Percentiles rank a stretch among this genome's conserved stretches.
These are phyloP conservation scores for Blastobotrys proliferans DNA, from an alignment of 1,139 yeast species.

Conservation along the genomic window DNA sequence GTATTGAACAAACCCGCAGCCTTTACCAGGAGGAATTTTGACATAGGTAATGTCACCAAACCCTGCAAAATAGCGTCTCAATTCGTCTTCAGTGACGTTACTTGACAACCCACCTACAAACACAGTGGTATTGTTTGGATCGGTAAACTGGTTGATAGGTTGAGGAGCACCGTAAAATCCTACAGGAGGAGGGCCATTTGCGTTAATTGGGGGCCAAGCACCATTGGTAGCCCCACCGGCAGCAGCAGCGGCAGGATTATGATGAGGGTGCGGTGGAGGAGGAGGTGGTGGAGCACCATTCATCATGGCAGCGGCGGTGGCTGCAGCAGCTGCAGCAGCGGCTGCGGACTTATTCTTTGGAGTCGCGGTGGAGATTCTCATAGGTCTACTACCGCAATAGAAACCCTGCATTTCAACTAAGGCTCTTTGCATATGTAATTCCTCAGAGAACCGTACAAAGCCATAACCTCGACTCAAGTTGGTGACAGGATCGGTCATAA, in stretches of 20 bases:
- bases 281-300: constrained; percentile 5
- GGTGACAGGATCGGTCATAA: constrained; percentile 77
- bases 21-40: constrained; percentile 86
- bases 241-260: constrained; percentile 1
- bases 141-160: constrained; percentile 53
- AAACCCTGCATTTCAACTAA: constrained; percentile 79
- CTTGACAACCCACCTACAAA: constrained; percentile 86
- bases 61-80: constrained; percentile 70
- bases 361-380: constrained; percentile 72
- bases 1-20: constrained; percentile 90
- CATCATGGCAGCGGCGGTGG: constrained; percentile 13
- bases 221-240: too few species aligned
- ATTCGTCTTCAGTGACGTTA: constrained; percentile 70
- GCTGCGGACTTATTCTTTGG: constrained; percentile 50
- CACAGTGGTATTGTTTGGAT: constrained; percentile 87
- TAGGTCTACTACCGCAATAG: constrained; percentile 66
- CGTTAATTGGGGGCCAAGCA: too few species aligned
- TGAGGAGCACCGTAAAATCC: constrained; percentile 35
- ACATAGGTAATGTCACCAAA: constrained; percentile 84
- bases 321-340: constrained; percentile 16
- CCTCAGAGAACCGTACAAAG: constrained; percentile 75
- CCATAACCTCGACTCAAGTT: constrained; percentile 85
- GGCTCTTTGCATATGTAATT: constrained; percentile 71
- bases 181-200: constrained; percentile 14
- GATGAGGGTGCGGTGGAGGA: background rate